Conservation (phyloP, 768 basidiomycete genomes). For the Dendrothele bispora region DNA sequence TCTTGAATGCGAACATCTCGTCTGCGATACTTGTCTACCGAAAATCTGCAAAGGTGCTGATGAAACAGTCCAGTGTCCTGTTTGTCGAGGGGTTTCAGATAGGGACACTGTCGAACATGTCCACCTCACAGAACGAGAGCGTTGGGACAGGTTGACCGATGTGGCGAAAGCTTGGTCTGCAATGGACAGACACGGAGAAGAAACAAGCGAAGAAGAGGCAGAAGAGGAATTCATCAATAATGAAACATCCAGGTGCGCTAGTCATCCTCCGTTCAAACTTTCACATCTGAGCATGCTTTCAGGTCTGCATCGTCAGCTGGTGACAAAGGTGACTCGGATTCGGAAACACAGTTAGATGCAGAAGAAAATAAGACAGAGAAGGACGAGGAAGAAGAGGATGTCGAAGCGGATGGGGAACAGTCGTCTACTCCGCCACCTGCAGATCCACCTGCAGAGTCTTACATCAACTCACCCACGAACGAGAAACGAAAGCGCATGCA, state of each 20-base stretch:
- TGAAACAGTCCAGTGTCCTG: conserved; percentile 35
- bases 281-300: background rate
- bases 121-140: conserved; percentile 35
- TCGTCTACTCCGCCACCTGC: conserved; percentile 1
- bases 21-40: conserved; percentile 39
- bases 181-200: conserved; percentile 34
- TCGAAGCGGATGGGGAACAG: background rate
- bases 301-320: background rate
- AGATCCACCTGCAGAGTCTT: conserved; percentile 14
- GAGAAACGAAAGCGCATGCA: conserved; percentile 34
- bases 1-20: conserved; percentile 41
- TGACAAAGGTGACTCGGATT: background rate
- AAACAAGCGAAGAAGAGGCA: conserved; percentile 43
- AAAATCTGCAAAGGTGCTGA: conserved; percentile 25
- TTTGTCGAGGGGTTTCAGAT: conserved; percentile 28
- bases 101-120: conserved; percentile 35
- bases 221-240: conserved; percentile 35
- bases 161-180: conserved; percentile 38
- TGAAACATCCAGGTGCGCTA: conserved; percentile 2
- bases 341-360: background rate
- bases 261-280: background rate
- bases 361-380: background rate
- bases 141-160: conserved; percentile 43
- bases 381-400: background rate
- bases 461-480: conserved; percentile 27